Evolutionary conservation across 441 rosid species (phyloP), one percentile per base, ranked within the genome.

Genomic region (Capsella rubella): DNA sequence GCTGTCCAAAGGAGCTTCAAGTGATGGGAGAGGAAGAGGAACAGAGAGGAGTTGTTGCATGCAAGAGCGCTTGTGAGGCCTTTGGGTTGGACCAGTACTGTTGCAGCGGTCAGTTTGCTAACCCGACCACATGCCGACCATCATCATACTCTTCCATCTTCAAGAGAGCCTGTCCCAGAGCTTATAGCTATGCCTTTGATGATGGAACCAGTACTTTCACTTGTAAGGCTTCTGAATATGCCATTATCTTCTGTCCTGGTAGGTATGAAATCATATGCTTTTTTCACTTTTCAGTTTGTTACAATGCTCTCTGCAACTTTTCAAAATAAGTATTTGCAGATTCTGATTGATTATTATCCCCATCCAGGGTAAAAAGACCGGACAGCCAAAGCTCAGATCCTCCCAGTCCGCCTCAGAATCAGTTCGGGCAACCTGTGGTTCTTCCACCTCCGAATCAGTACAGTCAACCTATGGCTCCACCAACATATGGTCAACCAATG

Each of bases 1-100:
- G 89, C 57, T 92, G 97, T 73, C 95, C 97, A 3, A 90, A 85
- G 77, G 99, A 95, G 79, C 97, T 95, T 71, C 94, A 89, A 40
- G 90, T 87, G 72, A 76, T 84, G 57, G 85, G 84, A 14, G 82
- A 70, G 16, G 85, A 64, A 39, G 76, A 68, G 35, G 72, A 14
- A 28, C 70, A 59, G 67, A 81, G 75, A 39, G 84, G 78, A 66
- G 90, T 72, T 37, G 85, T 89, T 12, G 91, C 86, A 18, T 86
- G 94, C 62, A 84, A 78, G 82, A 87, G 90, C 15, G 94, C 94
- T 12, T 89, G 91, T 55, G 90, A 74, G 42, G 94, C 94, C 28
- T 89, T 89, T 67, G 82, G 94, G 59, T 67, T 83, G n/a, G 91
- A 86, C 76, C 86, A 86, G 78, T 87, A 87, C 63, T 89, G 91